These are phyloP conservation scores for Adansonia rubrostipa DNA, from an alignment of 441 rosid genomes.

Conservation along the genomic window DNA sequence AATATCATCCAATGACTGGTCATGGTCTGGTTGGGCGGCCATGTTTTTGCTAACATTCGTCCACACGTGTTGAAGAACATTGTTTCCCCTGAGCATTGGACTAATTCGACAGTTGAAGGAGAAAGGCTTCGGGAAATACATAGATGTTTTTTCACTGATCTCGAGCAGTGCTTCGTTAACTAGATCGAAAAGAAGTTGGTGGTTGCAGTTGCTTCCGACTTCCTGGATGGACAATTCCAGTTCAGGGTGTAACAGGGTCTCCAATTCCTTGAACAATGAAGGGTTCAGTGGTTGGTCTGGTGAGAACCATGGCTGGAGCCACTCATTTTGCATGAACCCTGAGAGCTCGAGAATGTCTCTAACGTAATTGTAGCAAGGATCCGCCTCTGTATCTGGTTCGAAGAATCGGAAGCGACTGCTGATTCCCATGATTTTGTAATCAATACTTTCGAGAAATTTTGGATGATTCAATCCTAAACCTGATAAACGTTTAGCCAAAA, in stretches of 20 bases:
- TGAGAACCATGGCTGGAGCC: constrained; percentile 56
- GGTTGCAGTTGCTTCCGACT: constrained; percentile 32
- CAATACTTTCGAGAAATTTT: constrained; percentile 8
- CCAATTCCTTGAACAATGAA: constrained; percentile 55
- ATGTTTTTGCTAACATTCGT: constrained; percentile 50
- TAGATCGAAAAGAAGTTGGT: constrained; percentile 64
- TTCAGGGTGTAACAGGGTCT: constrained; percentile 40
- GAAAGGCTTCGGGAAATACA: constrained; percentile 63
- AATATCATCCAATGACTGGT: constrained; percentile 62
- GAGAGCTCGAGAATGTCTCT: constrained; percentile 60
- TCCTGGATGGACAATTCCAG: constrained; percentile 34
- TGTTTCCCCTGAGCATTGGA: constrained; percentile 48
- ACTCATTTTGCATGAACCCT: constrained; percentile 55
- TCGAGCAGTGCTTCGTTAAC: constrained; percentile 64
- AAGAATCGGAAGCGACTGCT: constrained; percentile 17
- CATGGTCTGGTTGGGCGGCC: constrained; percentile 31
- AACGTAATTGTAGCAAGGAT: constrained; percentile 55
- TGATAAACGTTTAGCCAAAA: constrained; percentile 27
- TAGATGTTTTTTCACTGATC: constrained; percentile 42
- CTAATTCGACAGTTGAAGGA: constrained; percentile 31
- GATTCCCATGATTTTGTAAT: constrained; percentile 21
- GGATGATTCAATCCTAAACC: constrained; percentile 35
- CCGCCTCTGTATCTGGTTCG: constrained; percentile 35
- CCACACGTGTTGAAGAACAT: constrained; percentile 69
- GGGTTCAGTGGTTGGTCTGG: constrained; percentile 73